These are phyloP conservation scores for Picea abies DNA, from an alignment of 83 land plant genomes.

Conservation along the genomic window DNA sequence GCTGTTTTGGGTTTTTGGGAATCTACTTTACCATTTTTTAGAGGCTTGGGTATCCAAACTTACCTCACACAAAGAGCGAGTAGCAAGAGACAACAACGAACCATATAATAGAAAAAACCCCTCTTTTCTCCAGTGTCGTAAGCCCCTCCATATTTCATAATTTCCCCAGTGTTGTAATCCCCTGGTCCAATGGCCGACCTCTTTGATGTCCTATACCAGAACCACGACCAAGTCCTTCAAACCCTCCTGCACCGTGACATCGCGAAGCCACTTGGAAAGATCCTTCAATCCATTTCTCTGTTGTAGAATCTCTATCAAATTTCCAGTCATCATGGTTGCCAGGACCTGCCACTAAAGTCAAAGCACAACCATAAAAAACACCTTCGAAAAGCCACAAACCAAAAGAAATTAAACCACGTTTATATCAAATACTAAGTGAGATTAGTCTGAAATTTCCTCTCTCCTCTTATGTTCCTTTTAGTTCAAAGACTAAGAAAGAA, in stretches of 20 bases:
- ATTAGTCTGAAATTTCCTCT: too few species aligned
- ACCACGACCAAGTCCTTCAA: conserved; percentile 27
- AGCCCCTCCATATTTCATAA: too few species aligned
- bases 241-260: conserved; percentile 26
- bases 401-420: too few species aligned
- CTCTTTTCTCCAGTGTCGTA: too few species aligned
- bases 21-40: too few species aligned
- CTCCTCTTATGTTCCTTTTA: too few species aligned
- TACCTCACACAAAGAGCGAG: conserved; percentile 19
- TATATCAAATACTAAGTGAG: too few species aligned
- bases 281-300: conserved; percentile 18
- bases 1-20: too few species aligned
- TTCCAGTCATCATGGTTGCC: conserved; percentile 33
- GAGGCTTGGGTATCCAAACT: too few species aligned
- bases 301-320: conserved; percentile 24
- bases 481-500: too few species aligned
- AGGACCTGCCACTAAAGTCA: background rate
- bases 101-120: conserved; percentile 18
- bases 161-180: conserved; percentile 35
- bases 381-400: too few species aligned
- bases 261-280: conserved; percentile 38
- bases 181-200: background rate
- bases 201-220: conserved; percentile 22
- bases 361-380: background rate
- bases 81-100: conserved; percentile 21